These are phyloP conservation scores for Crithidia brevicula DNA, from an alignment of 208 protist species.

Conservation along the genomic window DNA sequence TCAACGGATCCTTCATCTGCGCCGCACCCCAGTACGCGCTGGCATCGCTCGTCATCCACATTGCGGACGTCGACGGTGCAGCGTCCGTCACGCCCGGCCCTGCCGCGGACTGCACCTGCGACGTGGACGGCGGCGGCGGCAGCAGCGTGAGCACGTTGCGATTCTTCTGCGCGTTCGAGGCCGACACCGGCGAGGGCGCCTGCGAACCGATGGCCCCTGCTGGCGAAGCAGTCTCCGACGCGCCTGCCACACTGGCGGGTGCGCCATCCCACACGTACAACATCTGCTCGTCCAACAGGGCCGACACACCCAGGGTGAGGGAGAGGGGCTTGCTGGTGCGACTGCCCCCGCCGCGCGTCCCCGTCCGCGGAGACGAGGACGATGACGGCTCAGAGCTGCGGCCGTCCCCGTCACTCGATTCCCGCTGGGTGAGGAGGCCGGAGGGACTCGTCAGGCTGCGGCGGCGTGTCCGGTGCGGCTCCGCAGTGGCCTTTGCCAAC, in stretches of 20 bases:
- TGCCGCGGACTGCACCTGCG: constrained; percentile 3
- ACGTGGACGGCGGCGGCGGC: constrained; percentile 1
- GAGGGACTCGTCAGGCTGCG: constrained; percentile 14
- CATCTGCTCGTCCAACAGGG: constrained; percentile 18
- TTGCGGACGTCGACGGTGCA: constrained; percentile 10
- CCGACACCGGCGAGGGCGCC: constrained; percentile 1
- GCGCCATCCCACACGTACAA: constrained; percentile 25
- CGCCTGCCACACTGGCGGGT: not conserved
- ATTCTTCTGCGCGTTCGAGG: not conserved
- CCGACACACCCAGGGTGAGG: constrained; percentile 3
- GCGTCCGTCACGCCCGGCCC: not conserved
- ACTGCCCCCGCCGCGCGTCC: not conserved
- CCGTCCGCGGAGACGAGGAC: not conserved
- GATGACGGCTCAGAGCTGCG: not conserved
- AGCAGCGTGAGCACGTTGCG: constrained; percentile 6
- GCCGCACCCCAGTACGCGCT: constrained; percentile 15
- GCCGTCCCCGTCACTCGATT: constrained; percentile 13
- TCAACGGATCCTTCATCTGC: constrained; percentile 16
- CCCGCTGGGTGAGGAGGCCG: constrained; percentile 4
- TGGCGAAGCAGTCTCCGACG: constrained; percentile 1
- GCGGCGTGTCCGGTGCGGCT: constrained; percentile 8
- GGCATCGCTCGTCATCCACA: constrained; percentile 1
- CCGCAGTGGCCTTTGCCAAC: too few relatives aligned
- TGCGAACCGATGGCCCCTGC: constrained; percentile 8
- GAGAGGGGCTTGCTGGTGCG: constrained; percentile 8